Conservation (phyloP, 208 protist species). For the Crithidia acanthocephali region DNA sequence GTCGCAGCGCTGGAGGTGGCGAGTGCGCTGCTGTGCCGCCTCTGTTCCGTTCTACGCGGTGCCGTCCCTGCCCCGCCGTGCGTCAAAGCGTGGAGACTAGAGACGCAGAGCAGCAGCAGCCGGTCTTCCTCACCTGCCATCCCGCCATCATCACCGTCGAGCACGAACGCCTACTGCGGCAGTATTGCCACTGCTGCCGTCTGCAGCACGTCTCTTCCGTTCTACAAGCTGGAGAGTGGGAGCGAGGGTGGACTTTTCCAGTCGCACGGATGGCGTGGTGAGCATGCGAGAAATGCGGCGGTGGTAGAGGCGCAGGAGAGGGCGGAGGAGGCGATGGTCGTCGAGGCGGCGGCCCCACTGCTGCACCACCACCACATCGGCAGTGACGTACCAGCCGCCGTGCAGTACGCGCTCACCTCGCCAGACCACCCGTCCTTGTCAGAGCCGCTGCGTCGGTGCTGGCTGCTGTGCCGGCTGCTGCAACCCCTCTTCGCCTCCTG, state of each 20-base stretch:
- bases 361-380: not conserved
- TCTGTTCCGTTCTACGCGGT: conserved; percentile 11
- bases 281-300: not conserved
- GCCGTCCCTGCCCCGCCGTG: not conserved
- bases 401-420: not conserved
- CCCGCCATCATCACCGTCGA: no score
- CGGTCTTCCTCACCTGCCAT: not conserved
- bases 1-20: conserved; percentile 2
- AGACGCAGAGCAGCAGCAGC: not conserved
- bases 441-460: conserved; percentile 19
- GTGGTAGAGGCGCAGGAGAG: no score
- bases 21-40: conserved; percentile 21
- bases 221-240: not conserved
- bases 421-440: conserved; percentile 4
- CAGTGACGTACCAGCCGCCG: not conserved
- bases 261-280: not conserved
- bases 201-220: not conserved
- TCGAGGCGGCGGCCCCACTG: not conserved
- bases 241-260: not conserved
- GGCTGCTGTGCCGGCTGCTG: conserved; percentile 29
- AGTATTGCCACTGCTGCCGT: not conserved
- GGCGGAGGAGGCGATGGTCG: not conserved
- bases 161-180: not conserved
- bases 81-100: not conserved
- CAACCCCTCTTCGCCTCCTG: conserved; percentile 24